These are phyloP conservation scores for Dipsacomyces acuminosporus DNA, from an alignment of 371 early-diverging fungal genomes.

Conservation along the genomic window DNA sequence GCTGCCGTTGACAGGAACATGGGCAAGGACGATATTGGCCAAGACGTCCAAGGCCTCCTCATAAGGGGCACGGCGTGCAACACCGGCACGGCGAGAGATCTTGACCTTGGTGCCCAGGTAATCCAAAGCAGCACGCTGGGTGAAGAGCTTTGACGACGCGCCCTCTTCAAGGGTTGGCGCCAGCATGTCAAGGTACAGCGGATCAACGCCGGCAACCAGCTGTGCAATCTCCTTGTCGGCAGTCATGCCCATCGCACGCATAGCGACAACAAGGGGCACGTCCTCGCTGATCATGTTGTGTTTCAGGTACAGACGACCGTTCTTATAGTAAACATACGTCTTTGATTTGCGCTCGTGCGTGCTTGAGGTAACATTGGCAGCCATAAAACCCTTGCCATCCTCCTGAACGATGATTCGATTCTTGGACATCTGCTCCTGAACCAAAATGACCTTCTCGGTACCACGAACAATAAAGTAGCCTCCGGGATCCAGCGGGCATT, in stretches of 20 bases:
- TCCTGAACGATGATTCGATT: conserved; percentile 99
- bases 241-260: conserved; percentile 94
- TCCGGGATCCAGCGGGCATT: conserved; percentile 99
- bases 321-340: conserved; percentile 83
- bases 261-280: conserved; percentile 84
- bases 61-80: conserved; percentile 56
- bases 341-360: conserved; percentile 98
- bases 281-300: conserved; percentile 95
- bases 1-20: conserved; percentile 87
- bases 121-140: conserved; percentile 87
- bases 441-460: conserved; percentile 98
- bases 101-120: conserved; percentile 62
- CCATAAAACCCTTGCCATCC: conserved; percentile 78
- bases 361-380: conserved; percentile 83
- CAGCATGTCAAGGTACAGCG: conserved; percentile 76
- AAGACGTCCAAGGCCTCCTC: conserved; percentile 94
- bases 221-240: conserved; percentile 96
- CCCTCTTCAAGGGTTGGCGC: conserved; percentile 89
- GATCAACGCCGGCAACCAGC: conserved; percentile 77
- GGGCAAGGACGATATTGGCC: conserved; percentile 90
- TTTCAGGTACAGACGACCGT: conserved; percentile 76
- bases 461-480: conserved; percentile 99
- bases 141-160: conserved; percentile 62
- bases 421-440: conserved; percentile 99
- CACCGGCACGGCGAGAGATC: conserved; percentile 55